Conservation (phyloP, 2,329 filamentous ascomycete species). For the Penicillium sp. region DNA sequence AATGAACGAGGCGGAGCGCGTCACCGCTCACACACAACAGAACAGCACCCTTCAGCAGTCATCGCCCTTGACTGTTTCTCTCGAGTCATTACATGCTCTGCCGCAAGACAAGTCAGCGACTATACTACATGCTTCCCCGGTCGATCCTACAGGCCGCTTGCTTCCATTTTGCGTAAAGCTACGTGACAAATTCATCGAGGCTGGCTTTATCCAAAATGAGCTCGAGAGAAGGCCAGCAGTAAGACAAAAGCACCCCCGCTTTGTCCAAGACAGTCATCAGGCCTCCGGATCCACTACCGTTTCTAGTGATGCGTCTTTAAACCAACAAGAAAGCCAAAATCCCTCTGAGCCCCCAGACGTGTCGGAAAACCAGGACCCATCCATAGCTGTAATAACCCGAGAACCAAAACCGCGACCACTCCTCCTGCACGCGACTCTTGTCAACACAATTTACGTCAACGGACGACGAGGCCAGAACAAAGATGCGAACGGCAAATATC, state of each 20-base stretch:
- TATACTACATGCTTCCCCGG: slow-evolving; percentile 40
- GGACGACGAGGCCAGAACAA: slow-evolving; percentile 18
- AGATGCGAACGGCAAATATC: slow-evolving; percentile 6
- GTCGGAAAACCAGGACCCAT: neutral
- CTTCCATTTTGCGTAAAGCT: slow-evolving; percentile 43
- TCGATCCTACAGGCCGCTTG: slow-evolving; percentile 40
- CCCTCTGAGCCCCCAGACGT: neutral
- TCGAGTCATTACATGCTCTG: slow-evolving; percentile 43
- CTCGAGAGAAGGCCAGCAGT: slow-evolving; percentile 9
- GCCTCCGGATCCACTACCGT: neutral
- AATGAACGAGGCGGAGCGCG: slow-evolving; percentile 35
- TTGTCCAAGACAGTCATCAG: neutral
- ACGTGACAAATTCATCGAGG: slow-evolving; percentile 43
- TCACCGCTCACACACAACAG: slow-evolving; percentile 6
- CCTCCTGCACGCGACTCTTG: slow-evolving; percentile 76
- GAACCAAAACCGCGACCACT: slow-evolving; percentile 51
- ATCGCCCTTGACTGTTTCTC: slow-evolving; percentile 40
- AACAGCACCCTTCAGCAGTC: neutral
- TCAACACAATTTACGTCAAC: slow-evolving; percentile 75
- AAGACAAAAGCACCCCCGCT: neutral
- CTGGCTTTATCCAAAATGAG: slow-evolving; percentile 40
- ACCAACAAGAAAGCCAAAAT: neutral
- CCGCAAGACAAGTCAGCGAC: slow-evolving; percentile 37
- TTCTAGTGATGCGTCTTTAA: neutral
- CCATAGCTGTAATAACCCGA: slow-evolving; percentile 9